Conservation (phyloP, 75 land plant genomes). For the Isoetes taiwanensis region DNA sequence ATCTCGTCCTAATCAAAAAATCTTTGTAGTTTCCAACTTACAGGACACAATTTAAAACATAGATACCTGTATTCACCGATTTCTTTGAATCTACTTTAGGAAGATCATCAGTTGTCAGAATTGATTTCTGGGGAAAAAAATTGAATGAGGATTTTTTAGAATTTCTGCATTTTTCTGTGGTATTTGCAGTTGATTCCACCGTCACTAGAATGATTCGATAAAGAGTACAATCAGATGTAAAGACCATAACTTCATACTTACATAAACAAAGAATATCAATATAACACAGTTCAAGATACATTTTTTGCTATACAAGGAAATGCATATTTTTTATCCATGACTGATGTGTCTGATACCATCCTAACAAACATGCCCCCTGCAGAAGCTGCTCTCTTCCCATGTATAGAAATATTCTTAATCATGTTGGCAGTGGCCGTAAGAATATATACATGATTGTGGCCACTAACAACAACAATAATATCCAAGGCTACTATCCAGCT, state of each 20-base stretch:
- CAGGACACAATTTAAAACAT: not conserved
- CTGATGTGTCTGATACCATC: not conserved
- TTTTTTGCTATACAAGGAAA: not conserved
- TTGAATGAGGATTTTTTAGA: constrained; percentile 25
- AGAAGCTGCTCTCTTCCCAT: not conserved
- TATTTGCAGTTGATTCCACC: not conserved
- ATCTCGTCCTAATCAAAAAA: too few relatives aligned
- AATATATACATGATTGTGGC: not conserved
- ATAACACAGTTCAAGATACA: not conserved
- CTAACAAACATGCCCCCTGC: not conserved
- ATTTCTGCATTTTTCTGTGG: constrained; percentile 2
- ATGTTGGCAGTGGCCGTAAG: not conserved
- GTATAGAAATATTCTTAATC: not conserved
- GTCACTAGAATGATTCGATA: constrained; percentile 29
- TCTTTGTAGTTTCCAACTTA: too few relatives aligned
- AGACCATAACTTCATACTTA: constrained; percentile 34
- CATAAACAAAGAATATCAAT: not conserved
- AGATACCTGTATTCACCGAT: constrained; percentile 8
- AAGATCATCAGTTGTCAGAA: constrained; percentile 34
- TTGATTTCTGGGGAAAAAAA: constrained; percentile 32
- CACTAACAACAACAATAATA: constrained; percentile 1
- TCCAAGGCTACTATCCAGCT: constrained; percentile 2
- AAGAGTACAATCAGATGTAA: constrained; percentile 51
- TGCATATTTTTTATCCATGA: not conserved
- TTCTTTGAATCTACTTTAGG: constrained; percentile 1